Base-by-base conservation (phyloP, 371 early-diverging fungal genomes). In the Syncephalis fuscata region DNA sequence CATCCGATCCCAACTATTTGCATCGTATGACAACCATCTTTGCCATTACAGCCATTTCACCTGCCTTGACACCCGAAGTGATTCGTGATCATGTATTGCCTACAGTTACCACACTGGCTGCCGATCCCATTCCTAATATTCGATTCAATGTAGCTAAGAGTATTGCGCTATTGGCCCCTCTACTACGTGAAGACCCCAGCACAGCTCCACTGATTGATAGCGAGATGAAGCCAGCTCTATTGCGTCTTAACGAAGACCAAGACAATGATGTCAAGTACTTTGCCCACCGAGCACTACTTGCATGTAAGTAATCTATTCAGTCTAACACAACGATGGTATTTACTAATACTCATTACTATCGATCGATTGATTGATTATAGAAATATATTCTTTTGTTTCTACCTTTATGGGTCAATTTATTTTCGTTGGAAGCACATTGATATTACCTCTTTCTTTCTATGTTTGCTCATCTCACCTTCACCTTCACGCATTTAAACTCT, bases 61-160 rank as follows among this genome's bases (percentile, higher is more conserved):
- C 83, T 26, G 87, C 85, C 27, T 76, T 88, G 43, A 80, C 84
- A 25, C 75, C 86, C 40, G 81, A 84, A 54, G 82, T 91, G 36
- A 77, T 96, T 43, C 81, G 80, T 53, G 91, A 90, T 40, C 69
- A 74, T 52, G 82, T 95, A 51, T 56, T 98, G 53, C 96, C 98
- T 9, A 81, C 90, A 15, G 76, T 94, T 44, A 75, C 74, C 53
- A 73, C 64, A 46, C 71, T 96, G 52, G 80, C 82, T 25, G 71
- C 73, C 38, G 98, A 98, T 59, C 92, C 92, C 17, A 93, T 98
- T 53, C 96, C 98, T 56, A 98, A 98, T 63, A 95, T 98, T 59
- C 89, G 98, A 40, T 98, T 98, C 75, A 98, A 95, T 58, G 94
- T 92, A 14, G 94, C 94, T 48, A 98, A 98, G 64, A 79, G 87